A percentile compares a stretch with the other conserved stretches of the same genome.
Conservation (phyloP, 305 asterid species). For the Fraxinus albicans region DNA sequence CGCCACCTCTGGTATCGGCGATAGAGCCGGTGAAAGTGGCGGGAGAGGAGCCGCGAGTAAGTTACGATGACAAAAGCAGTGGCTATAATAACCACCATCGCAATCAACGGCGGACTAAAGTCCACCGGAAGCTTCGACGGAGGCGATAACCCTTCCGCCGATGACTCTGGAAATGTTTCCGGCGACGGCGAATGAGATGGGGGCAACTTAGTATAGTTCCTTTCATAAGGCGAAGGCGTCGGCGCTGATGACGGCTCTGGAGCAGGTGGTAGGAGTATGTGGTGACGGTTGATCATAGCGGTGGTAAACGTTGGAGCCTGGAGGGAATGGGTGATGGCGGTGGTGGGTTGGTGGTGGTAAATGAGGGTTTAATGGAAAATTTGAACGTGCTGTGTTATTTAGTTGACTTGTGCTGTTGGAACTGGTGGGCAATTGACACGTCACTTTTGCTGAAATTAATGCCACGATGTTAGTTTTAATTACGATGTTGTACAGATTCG, state of each 20-base stretch:
- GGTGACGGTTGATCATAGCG: constrained; percentile 42
- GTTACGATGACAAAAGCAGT: constrained; percentile 82
- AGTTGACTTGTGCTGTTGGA: constrained; percentile 30
- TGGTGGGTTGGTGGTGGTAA: constrained; percentile 8
- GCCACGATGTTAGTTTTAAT: constrained; percentile 29
- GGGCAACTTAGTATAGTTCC: neutral
- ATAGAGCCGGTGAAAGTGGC: constrained; percentile 55
- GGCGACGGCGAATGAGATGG: constrained; percentile 27
- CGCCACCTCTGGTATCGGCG: constrained; percentile 76
- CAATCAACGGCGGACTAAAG: constrained; percentile 90
- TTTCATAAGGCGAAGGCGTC: neutral
- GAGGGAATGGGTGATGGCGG: neutral
- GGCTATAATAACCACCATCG: constrained; percentile 83
- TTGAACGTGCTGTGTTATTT: constrained; percentile 11
- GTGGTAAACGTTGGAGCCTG: neutral
- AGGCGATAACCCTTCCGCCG: constrained; percentile 29
- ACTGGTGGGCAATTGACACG: constrained; percentile 40
- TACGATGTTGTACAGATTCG: constrained; percentile 23
- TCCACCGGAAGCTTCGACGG: constrained; percentile 64
- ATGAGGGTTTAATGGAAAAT: constrained; percentile 17
- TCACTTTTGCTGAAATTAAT: constrained; percentile 43
- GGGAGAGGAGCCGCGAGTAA: constrained; percentile 78
- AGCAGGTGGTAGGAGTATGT: constrained; percentile 19
- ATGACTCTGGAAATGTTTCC: neutral
- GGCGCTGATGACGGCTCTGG: constrained; percentile 26